A percentile compares a stretch with the other conserved stretches of the same genome.
phyloP scores from a whole-genome alignment of 2,329 filamentous ascomycete species.

The Plectosphaerella plurivora region DNA sequence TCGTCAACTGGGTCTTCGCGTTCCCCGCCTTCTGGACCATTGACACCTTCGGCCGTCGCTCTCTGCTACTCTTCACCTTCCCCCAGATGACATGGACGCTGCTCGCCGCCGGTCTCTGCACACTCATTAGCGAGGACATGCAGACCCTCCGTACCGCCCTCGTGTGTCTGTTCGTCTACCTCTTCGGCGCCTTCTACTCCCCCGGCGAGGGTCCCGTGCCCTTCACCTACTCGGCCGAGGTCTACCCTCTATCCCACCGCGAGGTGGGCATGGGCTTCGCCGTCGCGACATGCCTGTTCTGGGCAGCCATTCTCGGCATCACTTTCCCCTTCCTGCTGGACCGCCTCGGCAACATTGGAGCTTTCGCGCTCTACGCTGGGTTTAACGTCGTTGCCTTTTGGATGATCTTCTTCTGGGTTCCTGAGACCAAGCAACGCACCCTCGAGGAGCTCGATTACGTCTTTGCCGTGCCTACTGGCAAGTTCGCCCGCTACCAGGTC shows the following conservation, averaged over 20 bases:
- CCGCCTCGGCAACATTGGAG: conserved; percentile 26
- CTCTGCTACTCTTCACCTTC: conserved; percentile 53
- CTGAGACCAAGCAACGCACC: conserved; percentile 54
- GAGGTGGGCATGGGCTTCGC: conserved; percentile 69
- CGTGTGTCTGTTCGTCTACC: conserved; percentile 39
- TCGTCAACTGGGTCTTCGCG: conserved; percentile 58
- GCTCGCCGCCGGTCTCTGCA: conserved; percentile 51
- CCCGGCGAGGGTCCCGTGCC: conserved; percentile 60
- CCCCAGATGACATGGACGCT: conserved; percentile 57
- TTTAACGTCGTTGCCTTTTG: conserved; percentile 51
- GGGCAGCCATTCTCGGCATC: conserved; percentile 57
- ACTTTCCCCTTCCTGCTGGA: conserved; percentile 56
- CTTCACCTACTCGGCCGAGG: conserved; percentile 65
- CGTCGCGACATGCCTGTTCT: conserved; percentile 61
- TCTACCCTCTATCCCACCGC: conserved; percentile 66
- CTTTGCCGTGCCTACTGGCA: conserved; percentile 27
- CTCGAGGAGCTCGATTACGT: conserved; percentile 41
- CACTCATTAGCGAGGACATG: conserved; percentile 31
- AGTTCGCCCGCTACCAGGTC: conserved; percentile 27
- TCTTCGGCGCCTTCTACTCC: conserved; percentile 21
- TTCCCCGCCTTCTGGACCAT: conserved; percentile 52
- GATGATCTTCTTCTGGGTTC: conserved; percentile 53
- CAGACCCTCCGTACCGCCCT: conserved; percentile 31
- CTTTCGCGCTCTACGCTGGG: conserved; percentile 51
- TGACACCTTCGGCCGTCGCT: conserved; percentile 46